Evolutionary conservation across 352 stramenopile species (phyloP), one percentile per base, ranked within the genome.

Genomic region (Hyaloperonospora arabidopsidis): DNA sequence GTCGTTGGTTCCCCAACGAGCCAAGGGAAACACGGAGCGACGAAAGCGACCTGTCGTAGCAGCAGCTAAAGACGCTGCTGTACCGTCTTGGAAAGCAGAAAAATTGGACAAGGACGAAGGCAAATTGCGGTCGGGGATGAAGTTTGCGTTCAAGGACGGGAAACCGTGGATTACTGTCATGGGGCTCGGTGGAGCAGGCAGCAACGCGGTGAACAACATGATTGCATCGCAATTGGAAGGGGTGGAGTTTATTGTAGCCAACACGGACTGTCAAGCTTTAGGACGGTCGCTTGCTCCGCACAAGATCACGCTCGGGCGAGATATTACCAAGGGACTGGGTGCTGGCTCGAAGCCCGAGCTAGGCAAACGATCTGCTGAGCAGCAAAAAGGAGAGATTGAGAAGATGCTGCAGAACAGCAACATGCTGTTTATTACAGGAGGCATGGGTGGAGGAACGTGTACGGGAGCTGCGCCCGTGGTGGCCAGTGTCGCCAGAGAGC

Each of bases 351-450:
- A 93, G 50, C 84, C 84, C 1, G 71, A 86, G 57, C 61, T 95
- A 21, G 84, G 83, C 13, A 83, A 86, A 52, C 67, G 63, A 15
- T 90, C 91, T 11, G 92, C 92, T 2, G 76, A 95, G 61, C 79
- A 97, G 67, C 89, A 91, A 58, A 68, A 74, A 5, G 75, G 76
- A 4, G 91, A 98, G 48, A 96, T 98, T 49, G 69, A 86, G n/a
- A 59, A 70, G 10, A 86, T 95, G 57, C 74, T 97, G 19, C 57
- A 87, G 48, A 90, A 93, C 48, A 93, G 91, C 50, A 96, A 98
- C 75, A 90, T 98, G 76, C 76, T 98, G 29, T 98, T 98, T 63
- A 91, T 98, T 45, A 98, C 95, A 2, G 92, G 89, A 32, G 94
- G 95, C 4, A 98, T 98, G 95, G 81, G 83, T n/a, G 85, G 81